Conservation (phyloP, 2,329 filamentous ascomycete species). For the Epicoccum sorghinum region DNA sequence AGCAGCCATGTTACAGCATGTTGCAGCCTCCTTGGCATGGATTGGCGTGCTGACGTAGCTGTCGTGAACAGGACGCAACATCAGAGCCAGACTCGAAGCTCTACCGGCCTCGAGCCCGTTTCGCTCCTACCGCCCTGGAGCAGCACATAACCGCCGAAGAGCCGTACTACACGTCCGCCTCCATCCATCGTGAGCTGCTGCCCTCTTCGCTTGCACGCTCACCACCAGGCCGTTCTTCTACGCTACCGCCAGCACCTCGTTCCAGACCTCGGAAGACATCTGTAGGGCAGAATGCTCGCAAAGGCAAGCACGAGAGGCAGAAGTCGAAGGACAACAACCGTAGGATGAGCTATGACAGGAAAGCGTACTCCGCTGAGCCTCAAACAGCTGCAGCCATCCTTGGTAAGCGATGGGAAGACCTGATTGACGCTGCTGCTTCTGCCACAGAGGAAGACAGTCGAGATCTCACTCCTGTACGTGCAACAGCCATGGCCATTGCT, state of each 20-base stretch:
- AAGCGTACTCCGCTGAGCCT: constrained; percentile 86
- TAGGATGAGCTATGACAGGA: constrained; percentile 75
- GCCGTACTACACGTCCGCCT: constrained; percentile 55
- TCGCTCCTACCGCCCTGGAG: constrained; percentile 59
- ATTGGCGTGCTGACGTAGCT: constrained; percentile 26
- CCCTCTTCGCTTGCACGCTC: constrained; percentile 83
- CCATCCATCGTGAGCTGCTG: constrained; percentile 74
- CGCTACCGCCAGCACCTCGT: constrained; percentile 81
- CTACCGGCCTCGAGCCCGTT: constrained; percentile 48
- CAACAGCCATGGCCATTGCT: constrained; percentile 3
- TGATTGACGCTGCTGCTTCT: constrained; percentile 92
- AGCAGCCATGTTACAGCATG: constrained; percentile 18
- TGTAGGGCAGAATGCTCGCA: constrained; percentile 77
- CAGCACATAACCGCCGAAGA: constrained; percentile 69
- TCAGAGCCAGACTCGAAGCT: constrained; percentile 49
- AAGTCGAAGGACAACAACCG: constrained; percentile 77
- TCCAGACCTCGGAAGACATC: constrained; percentile 83
- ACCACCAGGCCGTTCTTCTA: constrained; percentile 85
- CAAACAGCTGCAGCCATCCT: constrained; percentile 71
- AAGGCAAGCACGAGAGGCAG: constrained; percentile 79
- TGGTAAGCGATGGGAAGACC: constrained; percentile 93
- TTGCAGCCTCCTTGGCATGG: constrained; percentile 14
- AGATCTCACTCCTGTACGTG: constrained; percentile 83
- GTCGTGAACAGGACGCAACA: constrained; percentile 40
- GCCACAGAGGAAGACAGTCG: constrained; percentile 89